Evolutionary conservation across 768 basidiomycete species (phyloP).

Genomic region (Pulveroboletus frians): DNA sequence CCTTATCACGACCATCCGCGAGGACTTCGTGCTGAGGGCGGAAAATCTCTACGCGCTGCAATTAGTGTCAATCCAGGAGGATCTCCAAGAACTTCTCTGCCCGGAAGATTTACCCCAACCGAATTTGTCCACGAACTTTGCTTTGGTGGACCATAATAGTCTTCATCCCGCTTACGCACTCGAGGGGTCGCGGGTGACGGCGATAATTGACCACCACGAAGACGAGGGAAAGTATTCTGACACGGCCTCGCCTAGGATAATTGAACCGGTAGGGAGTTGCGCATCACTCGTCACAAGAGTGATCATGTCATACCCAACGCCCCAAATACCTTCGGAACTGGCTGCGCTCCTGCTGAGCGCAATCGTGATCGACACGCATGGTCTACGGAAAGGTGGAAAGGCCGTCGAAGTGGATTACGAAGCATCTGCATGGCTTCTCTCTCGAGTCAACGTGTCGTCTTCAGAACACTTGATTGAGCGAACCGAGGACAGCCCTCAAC

Average conservation of each 20-base stretch:
- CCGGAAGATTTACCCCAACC: conserved; percentile 56
- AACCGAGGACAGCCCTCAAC: conserved; percentile 11
- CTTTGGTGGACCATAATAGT: conserved; percentile 88
- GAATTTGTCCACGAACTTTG: conserved; percentile 49
- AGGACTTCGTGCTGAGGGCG: conserved; percentile 72
- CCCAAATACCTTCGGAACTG: conserved; percentile 48
- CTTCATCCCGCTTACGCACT: conserved; percentile 43
- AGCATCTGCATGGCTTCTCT: conserved; percentile 60
- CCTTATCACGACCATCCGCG: conserved; percentile 61
- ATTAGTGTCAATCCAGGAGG: conserved; percentile 48
- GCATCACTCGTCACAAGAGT: conserved; percentile 54
- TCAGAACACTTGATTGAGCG: conserved; percentile 3
- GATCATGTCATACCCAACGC: conserved; percentile 21
- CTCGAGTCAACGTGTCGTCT: conserved; percentile 44
- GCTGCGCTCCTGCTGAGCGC: conserved; percentile 76
- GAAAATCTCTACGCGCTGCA: conserved; percentile 81
- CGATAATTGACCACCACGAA: conserved; percentile 87
- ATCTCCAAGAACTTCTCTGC: conserved; percentile 56
- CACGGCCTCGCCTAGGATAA: conserved; percentile 59
- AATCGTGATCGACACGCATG: conserved; percentile 83
- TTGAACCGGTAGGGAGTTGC: conserved; percentile 74
- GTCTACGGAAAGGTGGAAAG: conserved; percentile 74
- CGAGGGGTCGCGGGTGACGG: conserved; percentile 50
- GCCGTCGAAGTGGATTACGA: conserved; percentile 59
- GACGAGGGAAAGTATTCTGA: conserved; percentile 71